Evolutionary conservation across 1,284 basidiomycete genomes (phyloP), one percentile per base, ranked within the genome.

Genomic region (Marasmius tenuissimus): DNA sequence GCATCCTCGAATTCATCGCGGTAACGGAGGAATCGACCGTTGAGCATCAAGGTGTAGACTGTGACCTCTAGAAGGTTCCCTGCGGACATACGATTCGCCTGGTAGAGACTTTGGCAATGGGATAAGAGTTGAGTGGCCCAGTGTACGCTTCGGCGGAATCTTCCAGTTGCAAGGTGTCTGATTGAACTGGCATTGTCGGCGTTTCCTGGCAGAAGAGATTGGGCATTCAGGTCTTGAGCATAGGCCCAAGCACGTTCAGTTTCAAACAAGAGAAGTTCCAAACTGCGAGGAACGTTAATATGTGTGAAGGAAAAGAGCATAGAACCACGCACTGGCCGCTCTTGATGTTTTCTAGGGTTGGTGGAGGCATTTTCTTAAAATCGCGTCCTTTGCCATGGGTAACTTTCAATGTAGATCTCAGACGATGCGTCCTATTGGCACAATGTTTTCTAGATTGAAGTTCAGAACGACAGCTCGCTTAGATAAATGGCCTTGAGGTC

Each of bases 181-280:
- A 89, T 78, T 20, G 85, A 77, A 47, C 82, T 80, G 18, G 87
- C 80, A 34, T 80, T 76, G 5, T 79, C 78, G 54, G 81, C 75
- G 66, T 85, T 85, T 14, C 75, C 72, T 16, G 86, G 84, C 54
- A 84, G 81, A 14, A 84, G 75, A 11, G 88, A 78, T 58, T 82
- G 75, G 2, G 83, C 74, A 59, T 83, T 80, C 47, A 96, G 83
- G 66, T 95, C 93, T 75, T 96, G 93, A 9, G 94, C 89, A 74
- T 93, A 88, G 0, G 93, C 88, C 87, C 94, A 95, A n/a, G 94
- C 92, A 54, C 96, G 87, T 75, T 98, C 96, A 6, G 94, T 85
- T 72, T 96, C 93, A 70, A 96, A 90, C 10, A 97, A 82, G 47
- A 96, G 78, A 1, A 97, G 82, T 68, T 96, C 89, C 8, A 96